Evolutionary conservation across 2,329 filamentous ascomycete genomes (phyloP).

Genomic region (Didymella exigua): DNA sequence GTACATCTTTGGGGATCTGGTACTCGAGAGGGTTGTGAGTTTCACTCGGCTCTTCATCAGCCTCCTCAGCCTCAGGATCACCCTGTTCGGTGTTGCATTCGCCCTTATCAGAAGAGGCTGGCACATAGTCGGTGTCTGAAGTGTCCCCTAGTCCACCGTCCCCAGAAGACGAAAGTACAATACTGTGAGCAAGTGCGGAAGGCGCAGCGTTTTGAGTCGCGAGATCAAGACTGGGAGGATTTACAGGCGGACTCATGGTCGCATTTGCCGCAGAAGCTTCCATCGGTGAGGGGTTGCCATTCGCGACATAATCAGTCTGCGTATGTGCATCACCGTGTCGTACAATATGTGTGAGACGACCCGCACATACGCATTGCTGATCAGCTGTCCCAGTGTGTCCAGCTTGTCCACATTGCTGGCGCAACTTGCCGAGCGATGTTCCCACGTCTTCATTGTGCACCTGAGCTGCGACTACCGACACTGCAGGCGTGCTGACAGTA

Average conservation of each 20-base stretch:
- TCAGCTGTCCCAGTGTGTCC: not conserved
- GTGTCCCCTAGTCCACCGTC: not conserved
- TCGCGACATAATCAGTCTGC: not conserved
- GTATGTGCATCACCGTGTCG: not conserved
- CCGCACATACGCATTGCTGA: not conserved
- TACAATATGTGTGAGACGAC: not conserved
- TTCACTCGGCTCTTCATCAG: conserved; percentile 23
- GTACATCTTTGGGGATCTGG: conserved; percentile 39
- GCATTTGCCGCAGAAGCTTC: not conserved
- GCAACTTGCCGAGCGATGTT: not conserved
- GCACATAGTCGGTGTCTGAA: not conserved
- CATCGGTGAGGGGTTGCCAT: not conserved
- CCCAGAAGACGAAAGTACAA: not conserved
- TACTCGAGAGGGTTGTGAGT: conserved; percentile 33
- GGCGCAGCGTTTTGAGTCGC: no score
- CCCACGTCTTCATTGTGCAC: not conserved
- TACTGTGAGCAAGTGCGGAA: not conserved
- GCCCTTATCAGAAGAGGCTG: not conserved
- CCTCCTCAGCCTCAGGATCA: conserved; percentile 6
- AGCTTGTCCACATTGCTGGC: not conserved
- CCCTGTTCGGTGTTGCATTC: not conserved
- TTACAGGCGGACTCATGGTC: not conserved
- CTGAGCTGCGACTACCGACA: not conserved
- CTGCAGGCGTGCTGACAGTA: not conserved
- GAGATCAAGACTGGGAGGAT: not conserved